A percentile compares a stretch with the other conserved stretches of the same genome.
Evolutionary conservation across 768 basidiomycete genomes (phyloP).

Genomic region (Tephrocybe sp.): DNA sequence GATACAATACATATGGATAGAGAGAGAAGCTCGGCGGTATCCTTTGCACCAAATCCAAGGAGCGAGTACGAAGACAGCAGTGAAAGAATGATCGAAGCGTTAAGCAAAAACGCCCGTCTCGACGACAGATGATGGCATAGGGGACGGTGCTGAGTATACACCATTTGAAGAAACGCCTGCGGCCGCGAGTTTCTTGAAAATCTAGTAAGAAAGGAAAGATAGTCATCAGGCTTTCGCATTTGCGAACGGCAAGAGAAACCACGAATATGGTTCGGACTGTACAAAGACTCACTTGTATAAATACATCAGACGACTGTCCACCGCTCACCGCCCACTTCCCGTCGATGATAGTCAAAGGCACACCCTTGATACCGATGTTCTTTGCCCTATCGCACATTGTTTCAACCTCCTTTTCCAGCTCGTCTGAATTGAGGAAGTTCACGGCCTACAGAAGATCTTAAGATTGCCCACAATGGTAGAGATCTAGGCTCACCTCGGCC

Average conservation of each 20-base stretch:
- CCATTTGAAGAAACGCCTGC: conserved; percentile 27
- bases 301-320: conserved; percentile 69
- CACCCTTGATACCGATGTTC: conserved; percentile 68
- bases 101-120: conserved; percentile 23
- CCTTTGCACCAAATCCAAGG: conserved; percentile 6
- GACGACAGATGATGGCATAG: conserved; percentile 31
- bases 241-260: not conserved
- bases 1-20: conserved; percentile 3
- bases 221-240: conserved; percentile 2
- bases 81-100: not conserved
- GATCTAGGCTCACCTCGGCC: conserved; percentile 46
- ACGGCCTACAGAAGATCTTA: conserved; percentile 43
- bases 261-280: not conserved
- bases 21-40: not conserved
- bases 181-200: conserved; percentile 51
- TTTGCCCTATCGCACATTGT: conserved; percentile 60
- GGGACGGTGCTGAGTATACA: conserved; percentile 31
- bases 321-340: conserved; percentile 76
- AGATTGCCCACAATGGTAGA: not conserved
- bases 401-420: conserved; percentile 62
- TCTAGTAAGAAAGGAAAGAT: conserved; percentile 22
- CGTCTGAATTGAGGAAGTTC: conserved; percentile 62
- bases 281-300: conserved; percentile 50
- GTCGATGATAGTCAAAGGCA: conserved; percentile 79
- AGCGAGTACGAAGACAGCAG: not conserved